Conservation (phyloP, 306 rosid species). For the Cicer cuneatum region DNA sequence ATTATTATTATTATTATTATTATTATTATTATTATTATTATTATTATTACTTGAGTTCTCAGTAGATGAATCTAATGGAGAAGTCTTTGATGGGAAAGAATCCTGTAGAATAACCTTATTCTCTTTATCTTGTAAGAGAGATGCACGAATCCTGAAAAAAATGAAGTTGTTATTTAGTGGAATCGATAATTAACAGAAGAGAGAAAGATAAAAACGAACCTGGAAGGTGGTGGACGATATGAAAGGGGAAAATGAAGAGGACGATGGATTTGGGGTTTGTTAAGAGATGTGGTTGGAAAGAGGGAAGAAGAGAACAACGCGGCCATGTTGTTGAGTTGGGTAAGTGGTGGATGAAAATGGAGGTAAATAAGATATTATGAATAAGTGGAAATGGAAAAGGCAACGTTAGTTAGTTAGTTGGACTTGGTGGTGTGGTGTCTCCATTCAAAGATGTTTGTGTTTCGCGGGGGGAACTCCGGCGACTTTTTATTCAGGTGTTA, state of each 20-base stretch:
- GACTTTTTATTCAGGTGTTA: neutral
- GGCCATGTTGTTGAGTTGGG: neutral
- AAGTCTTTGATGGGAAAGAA: slow-evolving; percentile 59
- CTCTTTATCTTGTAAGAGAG: slow-evolving; percentile 69
- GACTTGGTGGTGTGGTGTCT: no score
- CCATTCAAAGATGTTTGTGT: slow-evolving; percentile 9
- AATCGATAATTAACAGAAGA: neutral
- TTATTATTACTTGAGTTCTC: slow-evolving; percentile 8
- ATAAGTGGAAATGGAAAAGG: neutral
- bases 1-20: no score
- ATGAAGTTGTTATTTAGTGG: neutral
- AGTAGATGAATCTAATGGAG: slow-evolving; percentile 46
- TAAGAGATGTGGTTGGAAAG: slow-evolving; percentile 20
- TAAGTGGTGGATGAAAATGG: neutral
- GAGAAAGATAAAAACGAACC: slow-evolving; percentile 17
- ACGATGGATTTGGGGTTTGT: neutral
- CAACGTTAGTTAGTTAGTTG: neutral
- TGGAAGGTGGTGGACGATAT: slow-evolving; percentile 8
- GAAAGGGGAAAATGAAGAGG: neutral
- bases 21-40: neutral
- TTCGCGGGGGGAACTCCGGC: slow-evolving; percentile 18
- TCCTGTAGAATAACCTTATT: slow-evolving; percentile 65
- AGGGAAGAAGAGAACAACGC: slow-evolving; percentile 34
- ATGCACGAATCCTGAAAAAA: slow-evolving; percentile 62
- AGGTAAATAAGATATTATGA: neutral